Conservation (phyloP, 768 basidiomycete genomes). For the Daedaleopsis sinensis region DNA sequence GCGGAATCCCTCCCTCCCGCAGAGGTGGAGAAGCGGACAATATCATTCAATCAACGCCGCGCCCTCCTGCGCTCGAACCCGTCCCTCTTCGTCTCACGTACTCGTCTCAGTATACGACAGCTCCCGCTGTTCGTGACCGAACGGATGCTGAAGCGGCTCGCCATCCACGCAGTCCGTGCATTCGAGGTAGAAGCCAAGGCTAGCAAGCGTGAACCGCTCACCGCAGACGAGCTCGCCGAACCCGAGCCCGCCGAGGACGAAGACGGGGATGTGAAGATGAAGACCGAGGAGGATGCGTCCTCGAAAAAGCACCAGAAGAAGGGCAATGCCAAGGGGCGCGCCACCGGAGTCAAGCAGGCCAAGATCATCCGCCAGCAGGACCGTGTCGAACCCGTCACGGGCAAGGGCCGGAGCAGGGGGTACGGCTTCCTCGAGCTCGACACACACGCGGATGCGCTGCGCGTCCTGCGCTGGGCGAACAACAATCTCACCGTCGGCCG, state of each 20-base stretch:
- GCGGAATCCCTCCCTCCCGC: constrained; percentile 65
- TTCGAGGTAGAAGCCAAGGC: constrained; percentile 81
- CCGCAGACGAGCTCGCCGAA: constrained; percentile 70
- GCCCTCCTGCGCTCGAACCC: constrained; percentile 88
- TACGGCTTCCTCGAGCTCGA: constrained; percentile 96
- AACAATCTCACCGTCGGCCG: constrained; percentile 71
- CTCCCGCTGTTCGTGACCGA: constrained; percentile 91
- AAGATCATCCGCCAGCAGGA: constrained; percentile 92
- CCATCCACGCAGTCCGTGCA: constrained; percentile 73
- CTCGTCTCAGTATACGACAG: constrained; percentile 92
- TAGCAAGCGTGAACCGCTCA: constrained; percentile 61
- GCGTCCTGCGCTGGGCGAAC: constrained; percentile 93
- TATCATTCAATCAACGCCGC: constrained; percentile 84
- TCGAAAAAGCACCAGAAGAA: constrained; percentile 17
- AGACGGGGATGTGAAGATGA: constrained; percentile 28
- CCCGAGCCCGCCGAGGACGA: constrained; percentile 29
- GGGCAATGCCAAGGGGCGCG: constrained; percentile 31
- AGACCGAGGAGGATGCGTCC: constrained; percentile 26
- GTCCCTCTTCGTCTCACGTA: too few relatives aligned
- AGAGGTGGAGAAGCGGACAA: constrained; percentile 85
- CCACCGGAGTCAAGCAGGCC: constrained; percentile 74
- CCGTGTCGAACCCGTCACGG: constrained; percentile 88
- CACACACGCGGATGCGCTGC: constrained; percentile 86
- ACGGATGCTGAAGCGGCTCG: constrained; percentile 85
- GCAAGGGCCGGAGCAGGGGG: too few relatives aligned